Percentiles rank a stretch among this genome's conserved stretches.
phyloP scores from a whole-genome alignment of 441 rosid species.

The Euphorbia corollata region DNA sequence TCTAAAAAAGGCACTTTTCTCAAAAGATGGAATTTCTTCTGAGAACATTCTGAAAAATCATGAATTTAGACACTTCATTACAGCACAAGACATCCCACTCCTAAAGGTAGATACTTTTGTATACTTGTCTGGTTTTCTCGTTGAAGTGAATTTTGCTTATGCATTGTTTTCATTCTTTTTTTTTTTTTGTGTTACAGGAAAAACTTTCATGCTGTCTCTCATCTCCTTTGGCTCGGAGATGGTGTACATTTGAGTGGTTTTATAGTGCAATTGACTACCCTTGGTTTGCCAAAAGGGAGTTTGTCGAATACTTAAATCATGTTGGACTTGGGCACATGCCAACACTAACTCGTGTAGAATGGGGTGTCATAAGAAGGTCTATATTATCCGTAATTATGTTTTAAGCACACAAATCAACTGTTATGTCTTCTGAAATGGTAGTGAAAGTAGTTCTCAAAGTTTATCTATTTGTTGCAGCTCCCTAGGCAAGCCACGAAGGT shows the following conservation, averaged over 20 bases:
- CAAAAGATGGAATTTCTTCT: conserved; percentile 33
- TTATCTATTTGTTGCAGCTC: conserved; percentile 52
- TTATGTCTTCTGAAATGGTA: conserved; percentile 14
- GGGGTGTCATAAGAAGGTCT: conserved; percentile 97
- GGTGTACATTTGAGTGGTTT: conserved; percentile 98
- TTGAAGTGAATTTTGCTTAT: conserved; percentile 3
- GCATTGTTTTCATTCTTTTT: conserved; percentile 5
- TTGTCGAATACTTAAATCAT: conserved; percentile 82
- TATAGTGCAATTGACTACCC: conserved; percentile 95
- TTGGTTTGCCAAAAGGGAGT: conserved; percentile 96
- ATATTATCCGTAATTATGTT: conserved; percentile 9
- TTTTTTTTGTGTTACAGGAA: conserved; percentile 39
- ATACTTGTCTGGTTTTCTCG: conserved; percentile 12
- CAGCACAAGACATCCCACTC: conserved; percentile 31
- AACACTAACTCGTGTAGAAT: conserved; percentile 85
- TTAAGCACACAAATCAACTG: background rate
- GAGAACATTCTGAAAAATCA: conserved; percentile 34
- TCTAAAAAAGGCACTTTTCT: conserved; percentile 36
- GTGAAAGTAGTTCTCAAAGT: conserved; percentile 5
- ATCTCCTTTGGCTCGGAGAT: conserved; percentile 52
- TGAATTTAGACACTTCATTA: conserved; percentile 21
- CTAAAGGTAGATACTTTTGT: conserved; percentile 39
- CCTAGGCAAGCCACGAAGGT: conserved; percentile 96
- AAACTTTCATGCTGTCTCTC: conserved; percentile 62
- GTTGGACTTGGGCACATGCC: conserved; percentile 91